Conservation (phyloP, 2,329 filamentous ascomycete genomes). For the Reticulascus tulasneorum region DNA sequence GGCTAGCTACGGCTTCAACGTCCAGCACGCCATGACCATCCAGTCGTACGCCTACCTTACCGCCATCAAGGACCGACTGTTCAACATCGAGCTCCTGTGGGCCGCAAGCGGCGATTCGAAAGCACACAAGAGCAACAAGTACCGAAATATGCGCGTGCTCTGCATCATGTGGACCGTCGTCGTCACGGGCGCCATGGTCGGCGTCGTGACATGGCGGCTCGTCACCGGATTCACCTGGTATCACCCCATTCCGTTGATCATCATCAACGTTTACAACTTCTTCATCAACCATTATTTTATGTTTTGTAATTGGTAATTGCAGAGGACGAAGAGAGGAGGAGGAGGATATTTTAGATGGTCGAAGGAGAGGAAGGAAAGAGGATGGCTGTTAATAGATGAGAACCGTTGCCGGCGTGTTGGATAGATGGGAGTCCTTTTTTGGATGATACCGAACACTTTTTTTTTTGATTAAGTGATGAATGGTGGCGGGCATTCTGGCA, state of each 20-base stretch:
- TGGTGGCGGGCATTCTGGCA: not conserved
- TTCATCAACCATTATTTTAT: slow-evolving; percentile 35
- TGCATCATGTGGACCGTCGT: slow-evolving; percentile 31
- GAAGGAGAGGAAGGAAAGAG: slow-evolving; percentile 7
- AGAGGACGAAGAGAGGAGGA: not conserved
- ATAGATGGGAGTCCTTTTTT: not conserved
- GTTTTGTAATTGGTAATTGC: slow-evolving; percentile 23
- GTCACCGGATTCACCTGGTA: slow-evolving; percentile 32
- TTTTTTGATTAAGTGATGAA: too few relatives aligned
- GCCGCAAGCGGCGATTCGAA: slow-evolving; percentile 34
- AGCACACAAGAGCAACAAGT: slow-evolving; percentile 37
- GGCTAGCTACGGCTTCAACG: slow-evolving; percentile 35
- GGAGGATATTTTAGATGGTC: slow-evolving; percentile 4
- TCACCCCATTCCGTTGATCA: slow-evolving; percentile 31
- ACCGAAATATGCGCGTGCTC: slow-evolving; percentile 37
- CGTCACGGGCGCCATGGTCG: slow-evolving; percentile 27
- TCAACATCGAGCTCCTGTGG: slow-evolving; percentile 35
- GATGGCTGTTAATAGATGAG: slow-evolving; percentile 2
- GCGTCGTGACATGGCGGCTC: slow-evolving; percentile 29
- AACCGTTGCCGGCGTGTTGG: too few relatives aligned
- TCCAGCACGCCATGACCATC: slow-evolving; percentile 37
- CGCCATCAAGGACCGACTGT: slow-evolving; percentile 36
- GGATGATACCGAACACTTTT: not conserved
- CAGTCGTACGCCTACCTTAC: slow-evolving; percentile 38
- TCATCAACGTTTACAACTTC: slow-evolving; percentile 34